Evolutionary conservation across 495 filamentous ascomycete species (phyloP), one percentile per base, ranked within the genome.

Genomic region (Pseudoneurospora amorphoporcata): DNA sequence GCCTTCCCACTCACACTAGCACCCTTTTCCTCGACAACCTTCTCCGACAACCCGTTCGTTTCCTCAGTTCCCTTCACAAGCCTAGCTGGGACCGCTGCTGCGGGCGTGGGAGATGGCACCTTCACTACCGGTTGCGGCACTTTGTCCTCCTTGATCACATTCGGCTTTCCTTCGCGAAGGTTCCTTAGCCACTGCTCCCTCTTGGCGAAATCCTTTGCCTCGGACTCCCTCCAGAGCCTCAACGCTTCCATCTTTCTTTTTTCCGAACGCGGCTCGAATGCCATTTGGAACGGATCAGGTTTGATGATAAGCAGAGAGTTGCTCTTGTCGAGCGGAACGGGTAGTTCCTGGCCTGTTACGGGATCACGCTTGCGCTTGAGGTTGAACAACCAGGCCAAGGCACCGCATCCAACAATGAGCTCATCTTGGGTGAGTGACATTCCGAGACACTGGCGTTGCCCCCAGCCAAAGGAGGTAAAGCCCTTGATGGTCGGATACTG

Each of bases 361-460:
- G 80, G 79, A 45, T 81, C 76, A 16, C 74, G 78, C 69, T 83
- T 81, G 39, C 47, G 75, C 61, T 79, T 80, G 32, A 88, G 79
- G 70, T 86, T 81, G 68, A 91, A 88, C 72, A 73, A 84, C 83
- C 58, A 87, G 74, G 53, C 84, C 65, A 75, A 77, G 74, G 58
- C 87, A 10, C 80, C 81, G 83, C 70, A 90, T 32, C 69, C 84
- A 79, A 74, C 81, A 75, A 84, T 75, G 8, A 84, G 74, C 73
- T 84, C 82, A 68, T 84, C 82, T 69, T 90, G 88, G 81, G 77
- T 78, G 1, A 78, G 69, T 1, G 70, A 78, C 32, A 86, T 85
- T 3, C 89, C 90, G 0, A 88, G 81, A 69, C 90, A 92, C 39
- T 88, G 84, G 0, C 89, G 83, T 14, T 89, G 86, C 0, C 90